Conservation (phyloP, 768 basidiomycete species). For the Chlorophyllum brunneum region DNA sequence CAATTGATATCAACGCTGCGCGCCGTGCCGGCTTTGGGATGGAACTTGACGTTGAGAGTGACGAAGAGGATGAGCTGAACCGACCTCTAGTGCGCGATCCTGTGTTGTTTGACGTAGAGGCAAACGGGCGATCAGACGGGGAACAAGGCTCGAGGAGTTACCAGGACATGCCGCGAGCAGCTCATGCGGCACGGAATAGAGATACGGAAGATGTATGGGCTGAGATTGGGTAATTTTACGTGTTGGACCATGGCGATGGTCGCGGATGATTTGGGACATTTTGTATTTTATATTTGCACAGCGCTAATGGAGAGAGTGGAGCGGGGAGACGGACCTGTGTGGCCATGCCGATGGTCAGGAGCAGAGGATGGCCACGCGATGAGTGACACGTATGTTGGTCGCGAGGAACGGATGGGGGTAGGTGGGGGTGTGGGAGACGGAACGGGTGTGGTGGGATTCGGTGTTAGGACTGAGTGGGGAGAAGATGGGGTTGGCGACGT, state of each 20-base stretch:
- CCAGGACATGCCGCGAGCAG: constrained; percentile 56
- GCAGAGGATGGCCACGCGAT: not conserved
- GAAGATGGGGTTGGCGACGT: not conserved
- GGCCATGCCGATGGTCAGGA: not conserved
- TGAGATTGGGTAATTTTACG: constrained; percentile 35
- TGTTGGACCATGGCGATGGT: not conserved
- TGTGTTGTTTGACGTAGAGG: constrained; percentile 59
- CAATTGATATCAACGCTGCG: constrained; percentile 75
- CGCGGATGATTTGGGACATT: not conserved
- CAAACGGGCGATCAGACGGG: constrained; percentile 18
- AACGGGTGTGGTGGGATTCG: constrained; percentile 2
- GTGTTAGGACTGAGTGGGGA: not conserved
- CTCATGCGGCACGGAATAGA: constrained; percentile 47
- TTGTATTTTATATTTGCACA: constrained; percentile 9
- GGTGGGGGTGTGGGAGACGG: not conserved
- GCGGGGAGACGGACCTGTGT: not conserved
- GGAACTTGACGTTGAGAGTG: constrained; percentile 71
- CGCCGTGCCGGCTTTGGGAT: constrained; percentile 63
- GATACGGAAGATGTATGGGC: constrained; percentile 75
- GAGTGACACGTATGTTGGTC: too few species aligned
- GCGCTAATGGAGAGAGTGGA: not conserved
- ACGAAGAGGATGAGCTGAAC: constrained; percentile 57
- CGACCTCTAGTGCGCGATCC: constrained; percentile 57
- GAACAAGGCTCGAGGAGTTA: constrained; percentile 15
- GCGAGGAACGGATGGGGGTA: too few species aligned